Conservation (phyloP, 306 rosid species). For the Amphicarpaea edgeworthii region DNA sequence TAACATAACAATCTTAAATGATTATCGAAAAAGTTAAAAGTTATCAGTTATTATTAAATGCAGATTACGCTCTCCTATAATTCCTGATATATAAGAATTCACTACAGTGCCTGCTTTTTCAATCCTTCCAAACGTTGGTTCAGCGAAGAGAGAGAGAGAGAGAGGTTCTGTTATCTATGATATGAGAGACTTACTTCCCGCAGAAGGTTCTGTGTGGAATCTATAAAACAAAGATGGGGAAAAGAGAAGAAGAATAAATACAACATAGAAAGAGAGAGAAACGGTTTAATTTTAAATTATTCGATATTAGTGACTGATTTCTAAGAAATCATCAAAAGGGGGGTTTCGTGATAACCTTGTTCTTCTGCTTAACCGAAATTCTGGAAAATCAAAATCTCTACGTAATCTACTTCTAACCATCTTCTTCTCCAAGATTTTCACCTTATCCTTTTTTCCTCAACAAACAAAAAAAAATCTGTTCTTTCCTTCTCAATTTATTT, state of each 20-base stretch:
- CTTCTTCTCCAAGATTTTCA: constrained; percentile 44
- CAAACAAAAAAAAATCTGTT: constrained; percentile 4
- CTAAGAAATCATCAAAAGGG: constrained; percentile 45
- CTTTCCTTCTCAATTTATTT: constrained; percentile 13
- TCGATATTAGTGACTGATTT: constrained; percentile 26
- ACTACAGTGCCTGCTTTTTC: constrained; percentile 32
- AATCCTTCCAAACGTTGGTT: constrained; percentile 47
- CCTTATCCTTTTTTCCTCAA: constrained; percentile 33
- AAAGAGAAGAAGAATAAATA: not conserved
- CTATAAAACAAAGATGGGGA: constrained; percentile 22
- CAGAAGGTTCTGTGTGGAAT: constrained; percentile 61
- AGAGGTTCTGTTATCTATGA: constrained; percentile 45
- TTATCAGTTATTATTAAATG: constrained; percentile 5
- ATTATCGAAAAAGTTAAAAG: constrained; percentile 4
- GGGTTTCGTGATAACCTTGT: constrained; percentile 65
- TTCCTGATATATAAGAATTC: not conserved
- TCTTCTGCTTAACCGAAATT: constrained; percentile 38
- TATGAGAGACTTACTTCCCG: constrained; percentile 59
- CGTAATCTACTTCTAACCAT: constrained; percentile 59
- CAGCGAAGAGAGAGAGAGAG: constrained; percentile 40
- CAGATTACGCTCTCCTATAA: not conserved
- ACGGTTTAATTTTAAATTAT: not conserved
- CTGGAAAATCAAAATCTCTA: constrained; percentile 55
- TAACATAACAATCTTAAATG: not conserved
- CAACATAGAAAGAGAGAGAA: constrained; percentile 33